phyloP scores from a whole-genome alignment of 2,329 filamentous ascomycete species.

The Didymella sp. region DNA sequence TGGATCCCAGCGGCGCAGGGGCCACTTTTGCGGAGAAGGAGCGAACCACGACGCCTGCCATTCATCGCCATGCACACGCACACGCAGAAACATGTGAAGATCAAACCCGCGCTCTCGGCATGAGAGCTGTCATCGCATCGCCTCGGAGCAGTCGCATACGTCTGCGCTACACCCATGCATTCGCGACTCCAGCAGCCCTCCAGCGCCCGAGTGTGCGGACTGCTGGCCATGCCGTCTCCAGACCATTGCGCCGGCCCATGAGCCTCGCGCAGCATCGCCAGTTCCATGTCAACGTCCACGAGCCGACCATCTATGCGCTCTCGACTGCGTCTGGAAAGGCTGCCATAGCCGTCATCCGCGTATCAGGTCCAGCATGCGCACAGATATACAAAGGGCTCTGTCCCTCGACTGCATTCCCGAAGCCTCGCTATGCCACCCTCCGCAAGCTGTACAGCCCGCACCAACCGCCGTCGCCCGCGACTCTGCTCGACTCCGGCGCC shows the following conservation, averaged over 20 bases:
- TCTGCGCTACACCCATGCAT: background rate
- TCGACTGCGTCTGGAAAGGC: constrained; percentile 86
- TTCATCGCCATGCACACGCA: constrained; percentile 2
- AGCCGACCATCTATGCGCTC: constrained; percentile 83
- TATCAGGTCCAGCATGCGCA: constrained; percentile 78
- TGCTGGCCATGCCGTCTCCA: constrained; percentile 1
- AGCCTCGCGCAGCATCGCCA: constrained; percentile 14
- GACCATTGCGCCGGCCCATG: constrained; percentile 8
- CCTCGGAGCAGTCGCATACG: background rate
- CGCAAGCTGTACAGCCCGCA: constrained; percentile 73
- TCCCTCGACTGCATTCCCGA: constrained; percentile 61
- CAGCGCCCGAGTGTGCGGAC: background rate
- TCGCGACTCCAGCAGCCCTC: background rate
- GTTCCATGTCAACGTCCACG: constrained; percentile 27
- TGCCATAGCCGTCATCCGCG: constrained; percentile 87
- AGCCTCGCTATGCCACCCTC: constrained; percentile 71
- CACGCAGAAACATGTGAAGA: constrained; percentile 18
- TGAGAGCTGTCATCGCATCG: constrained; percentile 42
- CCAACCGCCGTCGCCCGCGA: constrained; percentile 48
- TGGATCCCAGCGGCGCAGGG: constrained; percentile 22
- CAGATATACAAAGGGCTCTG: constrained; percentile 71
- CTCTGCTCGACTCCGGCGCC: constrained; percentile 75
- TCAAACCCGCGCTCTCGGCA: constrained; percentile 34
- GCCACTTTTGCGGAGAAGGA: constrained; percentile 26
- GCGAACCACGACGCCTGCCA: constrained; percentile 26